Percentiles rank a stretch among this genome's conserved stretches.
phyloP scores from a whole-genome alignment of 225 moss, liverwort and hornwort species.

The Antitrichia curtipendula region DNA sequence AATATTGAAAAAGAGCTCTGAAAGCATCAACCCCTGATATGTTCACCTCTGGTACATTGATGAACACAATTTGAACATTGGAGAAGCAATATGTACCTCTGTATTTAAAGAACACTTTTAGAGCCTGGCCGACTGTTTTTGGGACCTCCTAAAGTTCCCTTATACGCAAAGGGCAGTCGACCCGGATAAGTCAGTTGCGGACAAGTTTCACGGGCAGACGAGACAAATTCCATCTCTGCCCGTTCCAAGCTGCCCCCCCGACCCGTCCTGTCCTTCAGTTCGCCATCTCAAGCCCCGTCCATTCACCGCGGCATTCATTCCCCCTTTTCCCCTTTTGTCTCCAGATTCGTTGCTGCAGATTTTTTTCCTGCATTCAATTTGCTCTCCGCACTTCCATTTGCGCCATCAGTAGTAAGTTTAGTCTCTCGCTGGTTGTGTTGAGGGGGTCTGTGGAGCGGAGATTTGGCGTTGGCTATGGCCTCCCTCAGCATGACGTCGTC shows the following conservation, averaged over 20 bases:
- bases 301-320: no score
- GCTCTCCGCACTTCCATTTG: not conserved
- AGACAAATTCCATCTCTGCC: not conserved
- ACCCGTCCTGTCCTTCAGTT: not conserved
- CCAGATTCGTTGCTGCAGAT: not conserved
- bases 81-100: not conserved
- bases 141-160: not conserved
- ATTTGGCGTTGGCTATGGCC: not conserved
- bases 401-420: not conserved
- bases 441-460: not conserved
- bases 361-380: not conserved
- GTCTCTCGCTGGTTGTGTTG: not conserved
- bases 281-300: not conserved
- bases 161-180: no score
- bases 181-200: not conserved
- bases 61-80: not conserved
- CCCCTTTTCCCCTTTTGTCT: not conserved
- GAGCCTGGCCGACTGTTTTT: not conserved
- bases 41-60: no score
- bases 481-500: conserved; percentile 17
- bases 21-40: not conserved
- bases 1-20: not conserved
- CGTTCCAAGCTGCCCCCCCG: not conserved
- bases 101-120: accelerated
- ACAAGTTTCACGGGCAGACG: not conserved